A percentile compares a stretch with the other conserved stretches of the same genome.
phyloP scores from a whole-genome alignment of 352 stramenopile species.

The Globisporangium nodosum region DNA sequence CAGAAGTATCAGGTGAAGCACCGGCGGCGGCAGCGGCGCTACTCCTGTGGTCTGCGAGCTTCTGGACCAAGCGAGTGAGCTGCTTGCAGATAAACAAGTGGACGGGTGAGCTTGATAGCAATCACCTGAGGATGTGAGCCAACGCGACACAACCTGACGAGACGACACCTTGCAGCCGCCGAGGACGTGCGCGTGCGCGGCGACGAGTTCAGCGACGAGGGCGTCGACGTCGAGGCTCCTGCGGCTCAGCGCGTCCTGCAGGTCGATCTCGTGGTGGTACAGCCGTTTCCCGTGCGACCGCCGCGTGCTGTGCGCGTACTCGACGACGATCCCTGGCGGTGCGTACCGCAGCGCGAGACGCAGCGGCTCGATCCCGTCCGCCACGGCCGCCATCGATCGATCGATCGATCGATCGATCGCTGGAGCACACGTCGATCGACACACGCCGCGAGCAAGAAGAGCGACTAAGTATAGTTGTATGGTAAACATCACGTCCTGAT shows the following conservation, averaged over 20 bases:
- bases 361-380: constrained; percentile 30
- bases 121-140: too few relatives aligned
- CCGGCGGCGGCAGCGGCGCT: not conserved
- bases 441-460: too few relatives aligned
- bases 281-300: constrained; percentile 18
- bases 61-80: constrained; percentile 45
- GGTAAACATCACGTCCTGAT: not conserved
- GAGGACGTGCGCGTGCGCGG: constrained; percentile 32
- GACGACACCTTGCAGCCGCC: constrained; percentile 34
- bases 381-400: constrained; percentile 2
- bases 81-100: constrained; percentile 6
- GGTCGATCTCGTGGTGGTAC: constrained; percentile 60
- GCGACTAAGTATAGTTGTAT: too few relatives aligned
- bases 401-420: constrained; percentile 1
- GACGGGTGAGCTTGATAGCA: not conserved
- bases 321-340: constrained; percentile 50
- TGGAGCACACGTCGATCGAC: too few relatives aligned
- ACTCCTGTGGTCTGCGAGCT: constrained; percentile 22
- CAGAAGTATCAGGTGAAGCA: not conserved
- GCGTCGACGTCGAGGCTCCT: constrained; percentile 12
- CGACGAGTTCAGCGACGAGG: constrained; percentile 35
- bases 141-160: constrained; percentile 24
- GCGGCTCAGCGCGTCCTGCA: constrained; percentile 18
- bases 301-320: constrained; percentile 29
- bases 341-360: constrained; percentile 51